These are phyloP conservation scores for Wallemia mellicola DNA, from an alignment of 1,284 basidiomycete species.

Conservation along the genomic window DNA sequence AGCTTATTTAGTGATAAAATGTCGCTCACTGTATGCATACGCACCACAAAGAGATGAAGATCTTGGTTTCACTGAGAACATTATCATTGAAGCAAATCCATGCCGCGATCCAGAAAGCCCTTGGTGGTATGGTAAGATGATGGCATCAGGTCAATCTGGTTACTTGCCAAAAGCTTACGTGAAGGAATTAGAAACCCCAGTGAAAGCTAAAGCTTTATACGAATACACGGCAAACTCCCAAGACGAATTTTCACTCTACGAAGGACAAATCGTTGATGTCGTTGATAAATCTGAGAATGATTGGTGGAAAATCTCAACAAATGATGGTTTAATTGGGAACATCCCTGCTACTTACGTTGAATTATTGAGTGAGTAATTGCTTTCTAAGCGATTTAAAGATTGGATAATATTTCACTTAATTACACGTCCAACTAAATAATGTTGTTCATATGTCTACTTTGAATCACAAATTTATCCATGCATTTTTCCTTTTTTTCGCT, in stretches of 20 bases:
- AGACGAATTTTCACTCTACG: conserved; percentile 53
- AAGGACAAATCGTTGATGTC: conserved; percentile 43
- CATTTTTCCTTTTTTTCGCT: not conserved
- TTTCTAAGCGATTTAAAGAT: too few species aligned
- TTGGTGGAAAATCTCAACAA: conserved; percentile 81
- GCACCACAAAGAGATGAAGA: conserved; percentile 60
- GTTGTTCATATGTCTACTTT: conserved; percentile 8
- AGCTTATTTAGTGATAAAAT: conserved; percentile 21
- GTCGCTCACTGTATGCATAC: conserved; percentile 52
- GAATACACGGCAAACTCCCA: conserved; percentile 33
- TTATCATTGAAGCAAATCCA: conserved; percentile 48
- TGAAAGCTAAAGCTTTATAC: conserved; percentile 41
- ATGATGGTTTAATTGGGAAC: conserved; percentile 43
- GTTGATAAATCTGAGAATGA: conserved; percentile 49
- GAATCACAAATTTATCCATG: conserved; percentile 11
- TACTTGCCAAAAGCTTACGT: conserved; percentile 82
- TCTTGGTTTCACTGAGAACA: conserved; percentile 55
- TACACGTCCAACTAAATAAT: conserved; percentile 6
- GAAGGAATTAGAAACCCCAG: conserved; percentile 23
- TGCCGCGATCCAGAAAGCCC: conserved; percentile 33
- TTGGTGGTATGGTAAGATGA: conserved; percentile 74
- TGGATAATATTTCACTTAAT: conserved; percentile 17
- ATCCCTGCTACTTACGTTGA: conserved; percentile 71
- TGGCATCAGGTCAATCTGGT: conserved; percentile 37
- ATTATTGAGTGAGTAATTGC: conserved; percentile 52